Percentiles rank a stretch among this genome's conserved stretches.
Evolutionary conservation across 208 protist species (phyloP).

Genomic region (Trypanosoma boissoni): DNA sequence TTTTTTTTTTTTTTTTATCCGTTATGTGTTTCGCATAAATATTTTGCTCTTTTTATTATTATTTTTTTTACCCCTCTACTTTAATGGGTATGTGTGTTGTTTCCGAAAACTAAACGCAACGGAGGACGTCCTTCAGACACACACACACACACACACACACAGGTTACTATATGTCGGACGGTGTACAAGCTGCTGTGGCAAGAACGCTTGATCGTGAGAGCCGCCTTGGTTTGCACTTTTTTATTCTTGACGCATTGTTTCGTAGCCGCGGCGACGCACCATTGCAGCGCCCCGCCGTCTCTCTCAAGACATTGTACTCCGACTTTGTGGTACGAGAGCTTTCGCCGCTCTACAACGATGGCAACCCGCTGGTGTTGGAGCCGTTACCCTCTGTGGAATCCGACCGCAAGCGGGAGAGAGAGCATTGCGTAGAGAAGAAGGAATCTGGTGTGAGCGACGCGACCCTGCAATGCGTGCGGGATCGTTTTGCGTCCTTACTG

Average conservation of each 20-base stretch:
- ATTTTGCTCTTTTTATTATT: not conserved
- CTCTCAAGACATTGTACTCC: constrained; percentile 78
- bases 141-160: no score
- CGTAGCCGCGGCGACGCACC: not conserved
- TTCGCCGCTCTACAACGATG: constrained; percentile 52
- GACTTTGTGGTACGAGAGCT: constrained; percentile 89
- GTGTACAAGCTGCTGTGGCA: no score
- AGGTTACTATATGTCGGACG: no score
- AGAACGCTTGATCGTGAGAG: constrained; percentile 37
- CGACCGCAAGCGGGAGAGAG: not conserved
- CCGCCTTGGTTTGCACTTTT: constrained; percentile 53
- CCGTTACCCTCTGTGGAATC: not conserved
- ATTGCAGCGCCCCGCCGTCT: constrained; percentile 29
- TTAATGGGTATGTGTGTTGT: no score
- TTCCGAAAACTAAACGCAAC: no score
- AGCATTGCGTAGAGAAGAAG: no score
- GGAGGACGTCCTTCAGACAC: no score
- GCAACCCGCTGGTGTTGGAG: constrained; percentile 62
- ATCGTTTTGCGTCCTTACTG: constrained; percentile 31
- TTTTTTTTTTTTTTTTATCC: not conserved
- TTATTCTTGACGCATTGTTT: constrained; percentile 37
- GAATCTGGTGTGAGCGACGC: no score
- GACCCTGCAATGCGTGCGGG: constrained; percentile 1
- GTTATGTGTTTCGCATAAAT: not conserved
- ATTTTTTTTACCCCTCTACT: not conserved